A percentile compares a stretch with the other conserved stretches of the same genome.
Conservation (phyloP, 225 moss, liverwort and hornwort genomes). For the Ulota crispa region DNA sequence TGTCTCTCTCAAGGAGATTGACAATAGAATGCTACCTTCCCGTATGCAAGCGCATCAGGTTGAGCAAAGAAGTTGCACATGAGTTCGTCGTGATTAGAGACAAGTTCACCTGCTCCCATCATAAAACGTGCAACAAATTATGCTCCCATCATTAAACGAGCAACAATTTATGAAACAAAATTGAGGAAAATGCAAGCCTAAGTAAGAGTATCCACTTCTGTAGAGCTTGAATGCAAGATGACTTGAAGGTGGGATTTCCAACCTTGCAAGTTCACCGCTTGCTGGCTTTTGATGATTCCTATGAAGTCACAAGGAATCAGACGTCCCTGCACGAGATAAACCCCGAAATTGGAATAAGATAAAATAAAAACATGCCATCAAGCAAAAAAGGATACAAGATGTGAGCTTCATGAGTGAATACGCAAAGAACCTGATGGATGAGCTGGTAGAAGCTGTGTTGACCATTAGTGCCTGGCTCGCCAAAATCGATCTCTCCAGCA, state of each 20-base stretch:
- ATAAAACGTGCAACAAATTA: constrained; percentile 1
- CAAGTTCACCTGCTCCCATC: constrained; percentile 69
- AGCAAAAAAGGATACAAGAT: not conserved
- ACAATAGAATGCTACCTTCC: constrained; percentile 54
- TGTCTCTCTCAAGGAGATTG: not conserved
- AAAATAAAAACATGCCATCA: not conserved
- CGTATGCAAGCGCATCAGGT: constrained; percentile 94
- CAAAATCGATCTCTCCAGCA: constrained; percentile 95
- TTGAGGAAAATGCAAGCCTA: not conserved
- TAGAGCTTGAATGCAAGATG: not conserved
- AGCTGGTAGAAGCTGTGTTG: constrained; percentile 99
- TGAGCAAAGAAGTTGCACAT: constrained; percentile 99
- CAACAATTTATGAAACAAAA: not conserved
- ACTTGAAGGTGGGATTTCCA: not conserved
- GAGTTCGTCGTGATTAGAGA: constrained; percentile 97
- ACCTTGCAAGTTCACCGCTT: constrained; percentile 95
- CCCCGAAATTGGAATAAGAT: not conserved
- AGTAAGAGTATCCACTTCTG: not conserved
- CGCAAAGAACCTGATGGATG: constrained; percentile 77
- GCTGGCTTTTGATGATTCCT: constrained; percentile 94
- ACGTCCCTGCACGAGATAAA: constrained; percentile 66
- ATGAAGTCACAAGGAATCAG: constrained; percentile 98
- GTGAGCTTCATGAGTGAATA: not conserved
- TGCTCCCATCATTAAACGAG: constrained; percentile 16
- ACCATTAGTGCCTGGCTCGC: constrained; percentile 97